These are phyloP conservation scores for Phoma sp. DNA, from an alignment of 2,329 filamentous ascomycete species.

Conservation along the genomic window DNA sequence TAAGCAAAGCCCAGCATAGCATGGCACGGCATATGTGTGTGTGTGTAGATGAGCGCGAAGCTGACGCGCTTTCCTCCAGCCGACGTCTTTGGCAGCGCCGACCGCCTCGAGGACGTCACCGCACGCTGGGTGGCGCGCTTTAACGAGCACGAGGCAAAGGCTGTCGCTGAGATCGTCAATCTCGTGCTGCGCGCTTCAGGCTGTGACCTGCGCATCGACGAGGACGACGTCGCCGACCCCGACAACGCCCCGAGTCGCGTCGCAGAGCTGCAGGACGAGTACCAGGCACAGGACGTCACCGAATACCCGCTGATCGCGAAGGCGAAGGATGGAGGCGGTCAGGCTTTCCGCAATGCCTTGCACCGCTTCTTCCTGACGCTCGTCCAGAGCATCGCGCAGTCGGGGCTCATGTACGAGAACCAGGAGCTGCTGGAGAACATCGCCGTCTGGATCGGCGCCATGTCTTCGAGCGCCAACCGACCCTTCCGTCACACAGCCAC, in stretches of 20 bases:
- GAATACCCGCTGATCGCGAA: conserved; percentile 93
- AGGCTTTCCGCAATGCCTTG: conserved; percentile 78
- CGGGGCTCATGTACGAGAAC: conserved; percentile 81
- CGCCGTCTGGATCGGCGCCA: conserved; percentile 84
- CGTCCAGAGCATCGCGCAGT: conserved; percentile 78
- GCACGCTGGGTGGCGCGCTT: conserved; percentile 64
- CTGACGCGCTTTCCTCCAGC: conserved; percentile 45
- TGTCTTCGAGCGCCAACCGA: conserved; percentile 86
- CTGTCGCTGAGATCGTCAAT: conserved; percentile 65
- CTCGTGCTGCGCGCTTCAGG: conserved; percentile 73
- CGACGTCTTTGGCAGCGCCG: conserved; percentile 64
- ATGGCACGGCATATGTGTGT: no score
- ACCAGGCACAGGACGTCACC: conserved; percentile 80
- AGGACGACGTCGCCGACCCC: conserved; percentile 85
- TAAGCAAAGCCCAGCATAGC: conserved; percentile 29
- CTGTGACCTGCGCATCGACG: conserved; percentile 77
- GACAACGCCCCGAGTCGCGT: conserved; percentile 83
- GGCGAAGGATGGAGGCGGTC: conserved; percentile 74
- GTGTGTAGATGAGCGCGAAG: background rate
- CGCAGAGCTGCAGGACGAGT: conserved; percentile 84
- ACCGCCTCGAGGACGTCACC: conserved; percentile 62
- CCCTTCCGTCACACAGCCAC: conserved; percentile 95
- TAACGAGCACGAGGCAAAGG: conserved; percentile 60
- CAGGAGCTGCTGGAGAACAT: conserved; percentile 83
- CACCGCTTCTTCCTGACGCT: conserved; percentile 80